Conservation (phyloP, 148 eudicot species). For the Hydrangea macrophylla region DNA sequence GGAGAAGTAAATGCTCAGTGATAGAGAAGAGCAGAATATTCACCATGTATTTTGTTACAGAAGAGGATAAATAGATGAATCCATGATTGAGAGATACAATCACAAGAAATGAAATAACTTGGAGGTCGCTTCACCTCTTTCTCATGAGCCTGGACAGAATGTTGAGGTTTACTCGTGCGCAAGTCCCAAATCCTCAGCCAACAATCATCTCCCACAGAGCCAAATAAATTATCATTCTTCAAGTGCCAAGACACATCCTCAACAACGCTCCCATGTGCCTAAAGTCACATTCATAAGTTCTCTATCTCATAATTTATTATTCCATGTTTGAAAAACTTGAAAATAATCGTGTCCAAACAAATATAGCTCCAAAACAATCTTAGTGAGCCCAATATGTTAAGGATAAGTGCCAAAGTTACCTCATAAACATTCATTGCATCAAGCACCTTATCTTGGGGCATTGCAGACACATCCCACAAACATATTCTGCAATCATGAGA, state of each 20-base stretch:
- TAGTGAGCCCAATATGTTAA: background rate
- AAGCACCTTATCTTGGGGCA: conserved; percentile 63
- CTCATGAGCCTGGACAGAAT: conserved; percentile 73
- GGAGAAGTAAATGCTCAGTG: conserved; percentile 4
- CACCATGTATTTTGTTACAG: too few relatives aligned
- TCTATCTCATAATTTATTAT: too few relatives aligned
- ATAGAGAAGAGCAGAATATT: too few relatives aligned
- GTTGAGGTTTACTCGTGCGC: conserved; percentile 75
- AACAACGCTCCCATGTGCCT: conserved; percentile 82
- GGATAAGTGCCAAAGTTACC: conserved; percentile 33
- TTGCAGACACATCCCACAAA: conserved; percentile 70
- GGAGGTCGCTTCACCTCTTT: conserved; percentile 84
- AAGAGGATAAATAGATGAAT: too few relatives aligned
- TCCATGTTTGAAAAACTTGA: too few relatives aligned
- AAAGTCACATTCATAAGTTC: too few relatives aligned
- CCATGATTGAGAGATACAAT: too few relatives aligned
- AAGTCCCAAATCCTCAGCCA: conserved; percentile 82
- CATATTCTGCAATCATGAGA: conserved; percentile 73
- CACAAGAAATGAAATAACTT: too few relatives aligned
- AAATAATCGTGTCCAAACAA: background rate
- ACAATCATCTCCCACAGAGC: conserved; percentile 89
- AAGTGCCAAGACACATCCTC: conserved; percentile 90
- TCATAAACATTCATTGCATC: conserved; percentile 56
- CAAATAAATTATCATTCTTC: conserved; percentile 75
- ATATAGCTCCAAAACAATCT: background rate